Conservation (phyloP, 495 filamentous ascomycete species). For the Penicillium pulvis region DNA sequence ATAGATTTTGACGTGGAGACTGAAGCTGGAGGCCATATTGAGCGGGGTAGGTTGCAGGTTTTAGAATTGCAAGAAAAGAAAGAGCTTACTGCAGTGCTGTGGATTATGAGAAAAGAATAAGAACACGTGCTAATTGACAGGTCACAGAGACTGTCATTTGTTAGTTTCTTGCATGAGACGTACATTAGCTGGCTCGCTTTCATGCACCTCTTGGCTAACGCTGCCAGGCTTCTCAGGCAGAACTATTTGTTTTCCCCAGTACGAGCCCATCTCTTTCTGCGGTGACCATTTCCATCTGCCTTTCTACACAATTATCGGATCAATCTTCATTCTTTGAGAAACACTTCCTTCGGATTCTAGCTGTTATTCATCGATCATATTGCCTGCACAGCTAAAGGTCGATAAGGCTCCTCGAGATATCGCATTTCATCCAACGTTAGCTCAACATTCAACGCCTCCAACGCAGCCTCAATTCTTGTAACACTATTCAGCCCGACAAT, state of each 20-base stretch:
- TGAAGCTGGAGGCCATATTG: constrained; percentile 6
- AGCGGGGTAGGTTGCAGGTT: background rate
- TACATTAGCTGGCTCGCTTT: too few species aligned
- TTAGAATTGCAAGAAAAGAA: background rate
- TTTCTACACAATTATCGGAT: too few species aligned
- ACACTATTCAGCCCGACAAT: constrained; percentile 62
- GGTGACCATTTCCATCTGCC: too few species aligned
- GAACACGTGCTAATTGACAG: background rate
- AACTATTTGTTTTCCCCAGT: too few species aligned
- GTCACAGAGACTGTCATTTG: too few species aligned
- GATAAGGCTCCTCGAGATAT: constrained; percentile 63
- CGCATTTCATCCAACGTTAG: constrained; percentile 58
- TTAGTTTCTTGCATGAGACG: too few species aligned
- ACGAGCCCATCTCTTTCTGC: too few species aligned
- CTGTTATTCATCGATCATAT: constrained; percentile 4
- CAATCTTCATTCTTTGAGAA: too few species aligned
- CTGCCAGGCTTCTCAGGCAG: too few species aligned
- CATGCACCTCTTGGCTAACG: too few species aligned
- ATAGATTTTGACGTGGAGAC: constrained; percentile 45
- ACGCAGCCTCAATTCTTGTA: constrained; percentile 57
- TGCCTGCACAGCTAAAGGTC: constrained; percentile 31
- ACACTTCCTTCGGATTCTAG: too few species aligned
- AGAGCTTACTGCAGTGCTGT: too few species aligned
- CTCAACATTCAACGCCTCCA: constrained; percentile 45
- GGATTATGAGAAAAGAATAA: background rate